Base-by-base conservation (phyloP, 176 grass and related monocot species). In the Ananas comosus region DNA sequence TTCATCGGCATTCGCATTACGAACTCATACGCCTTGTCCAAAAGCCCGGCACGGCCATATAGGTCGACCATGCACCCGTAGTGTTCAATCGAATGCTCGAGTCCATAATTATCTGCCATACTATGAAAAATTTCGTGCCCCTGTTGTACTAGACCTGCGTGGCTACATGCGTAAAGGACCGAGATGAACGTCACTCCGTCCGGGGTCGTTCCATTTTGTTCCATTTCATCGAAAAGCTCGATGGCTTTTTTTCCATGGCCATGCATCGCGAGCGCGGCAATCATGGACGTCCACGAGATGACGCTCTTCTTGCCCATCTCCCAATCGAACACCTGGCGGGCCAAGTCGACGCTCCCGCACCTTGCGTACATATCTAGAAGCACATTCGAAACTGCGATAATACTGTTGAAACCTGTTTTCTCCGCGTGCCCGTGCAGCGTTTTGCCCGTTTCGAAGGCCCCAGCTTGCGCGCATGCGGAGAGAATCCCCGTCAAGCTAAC, bases 1-100 rank as follows among this genome's bases (percentile, higher is more conserved):
- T 68, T 48, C 1, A 69, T 58, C 25, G 74, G 74, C 74, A 77
- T 77, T 24, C 22, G n/a, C 14, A 58, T 69, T 25, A 77, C 33
- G 10, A 77, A 77, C 23, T 77, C 65, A 50, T 77, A 77, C 33
- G 74, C 74, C 52, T 49, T 69, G 29, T 77, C 65, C 9, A 77
- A 53, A 49, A 77, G 53, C 65, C 74, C 74, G 0, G 65, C 74
- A 68, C 74, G 65, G 12, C 74, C 74, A 13, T 69, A 77, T 6
- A 77, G 74, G 54, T 77, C 74, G 10, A 77, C 74, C 74, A 77
- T 77, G 66, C 74, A 77, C 6, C 74, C 74, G 12, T 77, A 69
- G 12, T 77, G 74, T 66, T 77, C 74, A 16, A 77, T 69, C 1
- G 65, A 68, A 13, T 25, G 65, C 29, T 77, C 21, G 28, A 69